Evolutionary conservation across 768 basidiomycete species (phyloP).

Genomic region (Lyophyllum atratum): DNA sequence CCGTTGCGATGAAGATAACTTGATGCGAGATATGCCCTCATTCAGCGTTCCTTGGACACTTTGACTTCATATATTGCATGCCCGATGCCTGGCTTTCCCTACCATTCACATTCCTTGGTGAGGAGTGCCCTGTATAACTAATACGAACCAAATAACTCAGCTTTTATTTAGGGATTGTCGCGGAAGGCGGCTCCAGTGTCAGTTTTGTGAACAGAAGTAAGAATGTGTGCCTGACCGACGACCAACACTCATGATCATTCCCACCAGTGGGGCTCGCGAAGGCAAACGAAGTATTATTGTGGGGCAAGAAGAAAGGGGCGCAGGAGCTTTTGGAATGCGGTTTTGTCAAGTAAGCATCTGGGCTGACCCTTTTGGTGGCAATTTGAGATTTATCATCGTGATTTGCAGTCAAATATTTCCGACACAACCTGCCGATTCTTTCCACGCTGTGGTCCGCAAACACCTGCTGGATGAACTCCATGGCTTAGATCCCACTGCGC

Average conservation of each 20-base stretch:
- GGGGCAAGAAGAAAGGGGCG: constrained; percentile 66
- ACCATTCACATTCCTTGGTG: constrained; percentile 66
- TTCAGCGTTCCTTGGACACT: constrained; percentile 66
- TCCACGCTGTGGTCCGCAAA: constrained; percentile 53
- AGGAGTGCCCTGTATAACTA: constrained; percentile 24
- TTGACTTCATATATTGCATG: constrained; percentile 73
- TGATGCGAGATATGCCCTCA: neutral
- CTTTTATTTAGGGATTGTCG: constrained; percentile 50
- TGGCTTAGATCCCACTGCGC: constrained; percentile 56
- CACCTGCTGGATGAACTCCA: constrained; percentile 55
- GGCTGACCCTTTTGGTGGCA: neutral
- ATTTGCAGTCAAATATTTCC: constrained; percentile 59
- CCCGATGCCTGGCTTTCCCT: constrained; percentile 62
- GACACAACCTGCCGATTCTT: constrained; percentile 47
- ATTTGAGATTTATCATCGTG: neutral
- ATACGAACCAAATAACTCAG: constrained; percentile 3
- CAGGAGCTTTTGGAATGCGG: constrained; percentile 60
- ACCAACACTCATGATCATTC: neutral
- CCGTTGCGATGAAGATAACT: no score
- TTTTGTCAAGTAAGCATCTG: constrained; percentile 59
- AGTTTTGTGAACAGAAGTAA: constrained; percentile 67
- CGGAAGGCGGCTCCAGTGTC: constrained; percentile 72
- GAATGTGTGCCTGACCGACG: constrained; percentile 16
- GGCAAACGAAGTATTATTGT: constrained; percentile 72
- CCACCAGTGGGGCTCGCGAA: constrained; percentile 62